These are phyloP conservation scores for Geotrichum restrictum DNA, from an alignment of 1,139 yeast species.

Conservation along the genomic window DNA sequence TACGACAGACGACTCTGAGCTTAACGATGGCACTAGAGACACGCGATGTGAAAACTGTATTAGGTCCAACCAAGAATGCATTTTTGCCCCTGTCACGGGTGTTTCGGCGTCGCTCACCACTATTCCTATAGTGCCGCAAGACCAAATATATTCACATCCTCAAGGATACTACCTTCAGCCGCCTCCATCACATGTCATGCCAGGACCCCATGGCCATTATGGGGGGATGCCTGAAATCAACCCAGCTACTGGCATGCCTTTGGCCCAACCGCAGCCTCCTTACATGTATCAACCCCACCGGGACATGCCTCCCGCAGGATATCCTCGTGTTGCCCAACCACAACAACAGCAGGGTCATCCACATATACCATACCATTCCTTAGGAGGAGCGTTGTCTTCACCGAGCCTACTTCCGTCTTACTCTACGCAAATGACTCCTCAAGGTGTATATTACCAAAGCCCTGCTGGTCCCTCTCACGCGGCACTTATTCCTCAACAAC, in stretches of 20 bases:
- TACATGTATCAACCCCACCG: constrained; percentile 14
- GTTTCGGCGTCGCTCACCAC: constrained; percentile 30
- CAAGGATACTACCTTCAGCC: constrained; percentile 15
- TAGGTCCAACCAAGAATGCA: constrained; percentile 36
- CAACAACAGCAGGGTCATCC: constrained; percentile 4
- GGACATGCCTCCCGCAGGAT: constrained; percentile 1
- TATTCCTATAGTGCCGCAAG: constrained; percentile 22
- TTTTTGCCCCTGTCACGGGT: constrained; percentile 39
- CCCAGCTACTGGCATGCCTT: constrained; percentile 4
- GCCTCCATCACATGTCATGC: constrained; percentile 9
- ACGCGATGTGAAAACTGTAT: constrained; percentile 36
- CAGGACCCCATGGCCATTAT: constrained; percentile 4
- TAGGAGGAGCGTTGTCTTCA: not conserved
- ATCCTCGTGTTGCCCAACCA: constrained; percentile 7
- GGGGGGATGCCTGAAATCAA: constrained; percentile 1
- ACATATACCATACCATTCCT: not conserved
- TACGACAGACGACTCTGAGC: constrained; percentile 29
- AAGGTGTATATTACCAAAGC: not conserved
- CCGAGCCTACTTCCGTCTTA: not conserved
- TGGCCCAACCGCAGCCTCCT: constrained; percentile 17
- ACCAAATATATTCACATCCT: constrained; percentile 6
- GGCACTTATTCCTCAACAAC: too few relatives aligned
- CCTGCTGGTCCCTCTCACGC: too few relatives aligned
- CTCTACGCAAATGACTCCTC: not conserved
- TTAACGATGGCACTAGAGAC: constrained; percentile 32